A percentile compares a stretch with the other conserved stretches of the same genome.
These are phyloP conservation scores for Urochloa ruziziensis DNA, from an alignment of 176 grass and related monocot genomes.

Conservation along the genomic window DNA sequence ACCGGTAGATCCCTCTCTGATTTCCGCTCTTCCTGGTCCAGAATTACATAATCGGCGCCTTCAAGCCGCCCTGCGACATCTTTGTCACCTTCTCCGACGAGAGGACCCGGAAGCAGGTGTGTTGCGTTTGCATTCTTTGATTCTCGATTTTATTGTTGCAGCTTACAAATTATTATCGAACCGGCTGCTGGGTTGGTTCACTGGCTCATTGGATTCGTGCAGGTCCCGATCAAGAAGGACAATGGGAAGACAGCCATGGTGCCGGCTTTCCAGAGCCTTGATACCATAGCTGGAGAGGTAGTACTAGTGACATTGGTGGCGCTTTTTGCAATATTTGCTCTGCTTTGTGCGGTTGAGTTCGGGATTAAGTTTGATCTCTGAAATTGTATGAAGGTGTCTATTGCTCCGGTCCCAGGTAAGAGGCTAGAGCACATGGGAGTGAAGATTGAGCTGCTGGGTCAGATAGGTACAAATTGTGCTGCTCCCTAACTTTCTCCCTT, in stretches of 20 bases:
- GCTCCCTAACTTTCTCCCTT: background rate
- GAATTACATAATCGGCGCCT: conserved; percentile 89
- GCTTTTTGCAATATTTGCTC: too few relatives aligned
- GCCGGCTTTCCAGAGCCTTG: conserved; percentile 80
- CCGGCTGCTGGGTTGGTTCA: background rate
- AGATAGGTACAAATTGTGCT: conserved; percentile 65
- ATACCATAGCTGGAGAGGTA: conserved; percentile 88
- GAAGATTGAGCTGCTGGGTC: conserved; percentile 82
- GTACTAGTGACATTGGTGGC: too few relatives aligned
- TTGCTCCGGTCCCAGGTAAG: conserved; percentile 85
- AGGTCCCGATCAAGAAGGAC: conserved; percentile 82
- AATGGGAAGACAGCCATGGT: conserved; percentile 80
- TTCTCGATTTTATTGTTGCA: background rate
- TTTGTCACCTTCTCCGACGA: conserved; percentile 81
- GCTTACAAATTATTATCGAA: too few relatives aligned
- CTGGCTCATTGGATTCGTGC: background rate
- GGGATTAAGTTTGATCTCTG: background rate
- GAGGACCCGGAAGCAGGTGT: conserved; percentile 84
- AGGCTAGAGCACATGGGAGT: conserved; percentile 85
- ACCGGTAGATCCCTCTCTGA: conserved; percentile 12
- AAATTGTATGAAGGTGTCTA: too few relatives aligned
- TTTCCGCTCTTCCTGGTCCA: background rate
- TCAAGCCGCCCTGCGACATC: conserved; percentile 84
- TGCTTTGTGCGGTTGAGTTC: background rate
- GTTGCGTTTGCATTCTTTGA: background rate